Conservation (phyloP, 345 rosid species). For the Euphorbia tirucalli region DNA sequence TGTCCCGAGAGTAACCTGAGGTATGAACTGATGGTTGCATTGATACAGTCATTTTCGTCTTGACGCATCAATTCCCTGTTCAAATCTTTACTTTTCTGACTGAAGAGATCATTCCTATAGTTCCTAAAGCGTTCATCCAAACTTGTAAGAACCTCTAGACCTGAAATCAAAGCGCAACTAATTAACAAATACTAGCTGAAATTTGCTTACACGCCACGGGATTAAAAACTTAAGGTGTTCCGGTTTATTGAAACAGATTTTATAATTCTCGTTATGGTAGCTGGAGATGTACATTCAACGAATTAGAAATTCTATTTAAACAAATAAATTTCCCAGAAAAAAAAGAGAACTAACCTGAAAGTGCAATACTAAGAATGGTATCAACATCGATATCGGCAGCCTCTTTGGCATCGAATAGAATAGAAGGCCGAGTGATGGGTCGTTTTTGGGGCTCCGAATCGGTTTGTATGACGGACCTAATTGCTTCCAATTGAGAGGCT, state of each 20-base stretch:
- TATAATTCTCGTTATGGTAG: too few species aligned
- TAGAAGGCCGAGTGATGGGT: slow-evolving; percentile 59
- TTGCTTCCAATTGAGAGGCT: slow-evolving; percentile 62
- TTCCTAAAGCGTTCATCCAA: slow-evolving; percentile 66
- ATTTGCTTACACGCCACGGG: neutral
- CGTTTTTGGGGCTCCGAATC: slow-evolving; percentile 54
- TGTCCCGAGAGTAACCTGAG: slow-evolving; percentile 67
- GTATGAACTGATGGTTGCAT: slow-evolving; percentile 53
- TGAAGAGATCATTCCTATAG: slow-evolving; percentile 62
- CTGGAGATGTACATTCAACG: neutral
- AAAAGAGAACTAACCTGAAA: slow-evolving; percentile 38
- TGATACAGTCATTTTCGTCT: slow-evolving; percentile 59
- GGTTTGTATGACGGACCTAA: slow-evolving; percentile 47
- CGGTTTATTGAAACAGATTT: neutral
- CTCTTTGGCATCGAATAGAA: slow-evolving; percentile 52
- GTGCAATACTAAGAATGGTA: slow-evolving; percentile 50
- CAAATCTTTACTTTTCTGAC: slow-evolving; percentile 67
- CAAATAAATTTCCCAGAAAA: neutral
- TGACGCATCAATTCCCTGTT: slow-evolving; percentile 69
- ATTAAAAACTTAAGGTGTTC: neutral
- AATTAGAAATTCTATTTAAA: neutral
- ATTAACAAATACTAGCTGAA: neutral
- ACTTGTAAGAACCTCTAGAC: slow-evolving; percentile 63
- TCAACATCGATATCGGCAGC: slow-evolving; percentile 81
- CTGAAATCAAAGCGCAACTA: slow-evolving; percentile 39